Evolutionary conservation across 164 flowering plant species (phyloP).

Genomic region (Protea cynaroides): DNA sequence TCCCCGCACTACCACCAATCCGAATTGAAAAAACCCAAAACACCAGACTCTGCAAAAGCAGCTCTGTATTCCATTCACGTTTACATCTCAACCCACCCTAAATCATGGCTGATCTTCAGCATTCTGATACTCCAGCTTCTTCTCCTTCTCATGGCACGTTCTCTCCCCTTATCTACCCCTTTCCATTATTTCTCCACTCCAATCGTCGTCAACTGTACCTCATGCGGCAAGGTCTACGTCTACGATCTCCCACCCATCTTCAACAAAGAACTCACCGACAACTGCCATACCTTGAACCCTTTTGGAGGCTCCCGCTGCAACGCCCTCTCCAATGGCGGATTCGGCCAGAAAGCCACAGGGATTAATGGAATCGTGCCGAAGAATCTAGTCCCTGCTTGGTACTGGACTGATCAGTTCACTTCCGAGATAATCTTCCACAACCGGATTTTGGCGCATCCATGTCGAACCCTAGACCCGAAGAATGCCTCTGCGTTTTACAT

Average conservation of each 20-base stretch:
- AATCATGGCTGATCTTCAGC: slow-evolving; percentile 26
- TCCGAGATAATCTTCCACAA: slow-evolving; percentile 74
- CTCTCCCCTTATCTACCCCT: slow-evolving; percentile 13
- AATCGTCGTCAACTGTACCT: slow-evolving; percentile 12
- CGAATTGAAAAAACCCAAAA: slow-evolving; percentile 8
- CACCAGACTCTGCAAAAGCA: slow-evolving; percentile 2
- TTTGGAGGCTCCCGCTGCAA: slow-evolving; percentile 69
- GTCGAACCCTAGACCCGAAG: slow-evolving; percentile 61
- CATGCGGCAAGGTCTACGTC: slow-evolving; percentile 56
- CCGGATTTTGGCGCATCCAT: slow-evolving; percentile 51
- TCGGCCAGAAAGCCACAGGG: slow-evolving; percentile 46
- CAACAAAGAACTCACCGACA: slow-evolving; percentile 43
- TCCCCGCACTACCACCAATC: slow-evolving; percentile 4
- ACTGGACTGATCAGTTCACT: slow-evolving; percentile 77
- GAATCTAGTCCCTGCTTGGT: slow-evolving; percentile 42
- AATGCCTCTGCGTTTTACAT: slow-evolving; percentile 74
- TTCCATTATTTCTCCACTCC: slow-evolving; percentile 13
- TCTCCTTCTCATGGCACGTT: slow-evolving; percentile 13
- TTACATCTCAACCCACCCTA: slow-evolving; percentile 17
- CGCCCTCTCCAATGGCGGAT: slow-evolving; percentile 59
- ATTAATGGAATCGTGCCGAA: slow-evolving; percentile 43
- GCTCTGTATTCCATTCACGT: slow-evolving; percentile 10
- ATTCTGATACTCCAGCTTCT: slow-evolving; percentile 23
- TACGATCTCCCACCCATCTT: slow-evolving; percentile 64
- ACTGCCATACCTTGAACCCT: slow-evolving; percentile 53